These are phyloP conservation scores for Cadophora malorum DNA, from an alignment of 2,329 filamentous ascomycete species.

Conservation along the genomic window DNA sequence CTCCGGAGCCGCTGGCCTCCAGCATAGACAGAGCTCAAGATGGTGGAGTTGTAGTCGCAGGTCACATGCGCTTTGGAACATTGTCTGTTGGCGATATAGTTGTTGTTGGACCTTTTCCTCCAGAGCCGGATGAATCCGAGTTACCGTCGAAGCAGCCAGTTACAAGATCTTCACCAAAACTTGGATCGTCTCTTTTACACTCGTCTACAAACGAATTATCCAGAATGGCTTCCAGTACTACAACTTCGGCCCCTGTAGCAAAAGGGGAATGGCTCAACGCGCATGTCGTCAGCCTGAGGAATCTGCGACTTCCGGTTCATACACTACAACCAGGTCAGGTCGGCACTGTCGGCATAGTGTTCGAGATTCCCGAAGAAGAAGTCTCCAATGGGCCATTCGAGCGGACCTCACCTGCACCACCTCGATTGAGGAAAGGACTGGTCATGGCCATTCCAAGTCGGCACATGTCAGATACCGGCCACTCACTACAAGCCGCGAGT, in stretches of 20 bases:
- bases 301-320: conserved; percentile 82
- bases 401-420: conserved; percentile 43
- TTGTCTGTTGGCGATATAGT: conserved; percentile 80
- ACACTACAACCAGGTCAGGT: conserved; percentile 81
- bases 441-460: conserved; percentile 70
- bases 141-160: conserved; percentile 49
- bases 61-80: conserved; percentile 79
- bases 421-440: conserved; percentile 78
- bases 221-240: conserved; percentile 58
- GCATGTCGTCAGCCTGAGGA: conserved; percentile 83
- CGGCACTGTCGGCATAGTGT: conserved; percentile 82
- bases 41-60: conserved; percentile 78
- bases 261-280: conserved; percentile 81
- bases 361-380: conserved; percentile 53
- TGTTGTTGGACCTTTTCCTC: conserved; percentile 78
- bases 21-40: conserved; percentile 52
- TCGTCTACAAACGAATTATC: conserved; percentile 60
- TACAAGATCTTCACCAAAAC: conserved; percentile 50
- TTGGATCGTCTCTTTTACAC: conserved; percentile 59
- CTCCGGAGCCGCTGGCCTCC: conserved; percentile 57
- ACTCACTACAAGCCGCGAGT: conserved; percentile 68
- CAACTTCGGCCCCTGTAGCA: conserved; percentile 57
- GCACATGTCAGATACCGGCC: conserved; percentile 61
- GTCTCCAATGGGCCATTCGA: conserved; percentile 44
- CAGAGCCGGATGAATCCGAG: conserved; percentile 55